These are phyloP conservation scores for Pseudogymnoascus sp. DNA, from an alignment of 2,329 filamentous ascomycete species.

Conservation along the genomic window DNA sequence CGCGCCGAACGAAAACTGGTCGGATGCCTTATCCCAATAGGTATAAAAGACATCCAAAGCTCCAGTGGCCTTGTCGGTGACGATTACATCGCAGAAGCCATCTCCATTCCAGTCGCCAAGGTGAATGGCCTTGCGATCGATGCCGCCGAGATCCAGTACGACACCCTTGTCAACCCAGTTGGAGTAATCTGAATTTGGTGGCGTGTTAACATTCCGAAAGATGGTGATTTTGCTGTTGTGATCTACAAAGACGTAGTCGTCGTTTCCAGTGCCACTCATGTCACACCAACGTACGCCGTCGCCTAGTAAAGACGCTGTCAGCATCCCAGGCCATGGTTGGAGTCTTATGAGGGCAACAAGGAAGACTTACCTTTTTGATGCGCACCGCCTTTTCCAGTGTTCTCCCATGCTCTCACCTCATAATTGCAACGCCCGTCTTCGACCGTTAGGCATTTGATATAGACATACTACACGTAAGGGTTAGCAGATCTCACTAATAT, in stretches of 20 bases:
- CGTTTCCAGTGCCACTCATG: not conserved
- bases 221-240: not conserved
- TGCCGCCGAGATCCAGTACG: not conserved
- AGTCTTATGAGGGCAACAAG: too few species aligned
- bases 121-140: slow-evolving; percentile 27
- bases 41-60: slow-evolving; percentile 26
- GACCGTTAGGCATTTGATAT: not conserved
- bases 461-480: not conserved
- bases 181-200: not conserved
- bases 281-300: not conserved
- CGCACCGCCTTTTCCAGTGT: not conserved
- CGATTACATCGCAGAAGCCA: slow-evolving; percentile 30
- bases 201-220: not conserved
- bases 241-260: not conserved
- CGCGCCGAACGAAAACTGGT: slow-evolving; percentile 11
- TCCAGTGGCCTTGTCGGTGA: slow-evolving; percentile 23
- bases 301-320: not conserved
- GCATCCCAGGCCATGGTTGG: too few species aligned
- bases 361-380: not conserved
- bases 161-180: not conserved
- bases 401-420: not conserved
- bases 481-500: too few species aligned
- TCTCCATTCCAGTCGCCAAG: slow-evolving; percentile 34
- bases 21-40: slow-evolving; percentile 10
- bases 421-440: not conserved